Base-by-base conservation (phyloP, 2,329 filamentous ascomycete species). In the Phoma sp. region DNA sequence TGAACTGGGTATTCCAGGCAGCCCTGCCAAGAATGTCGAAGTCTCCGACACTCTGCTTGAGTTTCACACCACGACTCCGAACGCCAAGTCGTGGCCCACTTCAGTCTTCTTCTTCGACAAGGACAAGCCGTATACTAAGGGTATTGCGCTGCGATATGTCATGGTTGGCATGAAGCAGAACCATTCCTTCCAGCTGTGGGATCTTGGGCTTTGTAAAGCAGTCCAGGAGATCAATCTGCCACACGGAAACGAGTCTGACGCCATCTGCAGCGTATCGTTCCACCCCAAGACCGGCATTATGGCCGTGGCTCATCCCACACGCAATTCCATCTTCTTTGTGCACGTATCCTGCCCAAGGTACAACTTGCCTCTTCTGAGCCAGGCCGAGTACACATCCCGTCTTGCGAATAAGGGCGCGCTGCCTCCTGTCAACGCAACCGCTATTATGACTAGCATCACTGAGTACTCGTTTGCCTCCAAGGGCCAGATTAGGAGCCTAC, bases 131-230 rank as follows among this genome's bases (percentile, higher is more conserved):
- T 97, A 96, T 77, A 86, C 88, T 78, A 96, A 95, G 79, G 89
- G 90, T 57, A 89, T 90, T 70, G 93, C 96, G 43, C 83, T 97
- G 60, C 88, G 95, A 58, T 99, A 99, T 80, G 89, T 99, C 80
- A 88, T 99, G 73, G 91, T 99, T 60, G 95, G 95, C 68, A 92
- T 98, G 86, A 97, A 98, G 81, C 95, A 99, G 77, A 99, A 99
- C 77, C 95, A 99, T 79, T 96, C 94, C 51, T 86, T 99, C 59
- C 96, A 99, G 81, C 86, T 99, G 39, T 99, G 95, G 96, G 95
- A 99, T 80, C 87, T 99, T 71, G 92, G 91, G 37, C 87, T 99
- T 31, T 90, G 90, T 64, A 97, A 97, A 78, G 91, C 93, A 27
- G 95, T 99, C 33, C 94, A 99, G 75, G 95, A 99, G 79, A 88